Evolutionary conservation across 169 alveolate species (phyloP), one percentile per base, ranked within the genome.

Genomic region (Eimeria zaria): DNA sequence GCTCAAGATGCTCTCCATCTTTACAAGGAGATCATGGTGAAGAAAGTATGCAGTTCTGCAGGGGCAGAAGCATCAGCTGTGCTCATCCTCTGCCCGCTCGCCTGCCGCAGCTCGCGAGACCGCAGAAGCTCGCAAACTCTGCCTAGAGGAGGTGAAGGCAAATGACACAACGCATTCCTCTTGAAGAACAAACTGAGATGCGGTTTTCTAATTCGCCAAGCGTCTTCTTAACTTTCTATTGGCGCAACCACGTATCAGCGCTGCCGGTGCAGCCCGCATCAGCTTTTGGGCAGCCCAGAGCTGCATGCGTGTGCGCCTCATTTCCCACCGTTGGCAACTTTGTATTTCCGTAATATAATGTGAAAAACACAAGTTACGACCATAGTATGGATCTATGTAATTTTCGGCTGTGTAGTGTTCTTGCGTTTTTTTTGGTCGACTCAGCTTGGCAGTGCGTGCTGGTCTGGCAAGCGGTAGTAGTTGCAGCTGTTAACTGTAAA

Each of bases 1-100:
- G 73, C 53, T 51, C 71, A 81, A 55, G 71, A 81, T 81, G 51
- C 73, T 48, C 71, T 81, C 90, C 90, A 81, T 81, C 71, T 24
- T 78, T 41, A 46, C 64, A 46, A 7, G 74, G 41, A 64, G 74
- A n/a, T 64, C 74, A 64, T 33, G 0, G 6, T 69, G 48, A 69
- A 69, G 48, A 33, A 22, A 69, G 1, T 22, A 1, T 33, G 33
- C 1, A 22, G 12, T 14, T 33, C 48, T 33, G 78, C 78, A 7
- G 24, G 33, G 12, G 48, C 78, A 33, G 48, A 30, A 69, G 78
- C 22, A 58, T 2, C 67, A 18, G 16, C 78, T 69, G 48, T 24
- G 48, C 33, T 69, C 78, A 69, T 69, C n/a, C 78, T 69, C 78
- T 33, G 44, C 78, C 48, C 3, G 78, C 48, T 69, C 27, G 27